phyloP scores from a whole-genome alignment of 164 flowering plant species.

The Umbilicus rupestris region DNA sequence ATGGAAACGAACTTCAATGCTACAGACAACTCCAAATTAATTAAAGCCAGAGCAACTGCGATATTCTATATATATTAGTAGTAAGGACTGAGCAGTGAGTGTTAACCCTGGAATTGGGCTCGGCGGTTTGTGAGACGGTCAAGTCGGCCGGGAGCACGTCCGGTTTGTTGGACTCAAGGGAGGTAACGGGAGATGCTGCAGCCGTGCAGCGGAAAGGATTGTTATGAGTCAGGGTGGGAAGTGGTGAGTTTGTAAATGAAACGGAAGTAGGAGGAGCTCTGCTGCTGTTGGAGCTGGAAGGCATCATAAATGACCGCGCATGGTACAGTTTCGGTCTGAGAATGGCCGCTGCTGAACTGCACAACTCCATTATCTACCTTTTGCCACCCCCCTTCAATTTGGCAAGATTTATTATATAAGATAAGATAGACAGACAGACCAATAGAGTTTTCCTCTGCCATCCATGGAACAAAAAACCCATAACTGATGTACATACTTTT shows the following conservation, averaged over 20 bases:
- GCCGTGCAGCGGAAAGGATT: constrained; percentile 7
- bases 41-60: too few species aligned
- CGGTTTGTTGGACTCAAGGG: constrained; percentile 11
- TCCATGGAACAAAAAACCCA: too few species aligned
- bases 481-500: too few species aligned
- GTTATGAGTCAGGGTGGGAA: background rate
- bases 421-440: background rate
- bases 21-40: too few species aligned
- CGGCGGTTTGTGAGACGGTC: constrained; percentile 39
- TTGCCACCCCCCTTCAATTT: background rate
- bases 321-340: background rate
- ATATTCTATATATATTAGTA: too few species aligned
- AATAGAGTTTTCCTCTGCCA: too few species aligned
- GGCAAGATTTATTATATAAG: background rate
- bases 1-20: too few species aligned
- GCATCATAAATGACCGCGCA: background rate
- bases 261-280: background rate
- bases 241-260: background rate
- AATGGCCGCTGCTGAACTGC: constrained; percentile 4
- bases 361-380: background rate
- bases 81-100: background rate
- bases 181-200: constrained; percentile 22
- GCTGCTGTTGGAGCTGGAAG: background rate
- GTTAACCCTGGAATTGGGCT: constrained; percentile 64
- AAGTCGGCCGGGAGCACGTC: constrained; percentile 65